Conservation (phyloP, 1,284 basidiomycete genomes). For the Cutaneotrichosporon arboriforme region DNA sequence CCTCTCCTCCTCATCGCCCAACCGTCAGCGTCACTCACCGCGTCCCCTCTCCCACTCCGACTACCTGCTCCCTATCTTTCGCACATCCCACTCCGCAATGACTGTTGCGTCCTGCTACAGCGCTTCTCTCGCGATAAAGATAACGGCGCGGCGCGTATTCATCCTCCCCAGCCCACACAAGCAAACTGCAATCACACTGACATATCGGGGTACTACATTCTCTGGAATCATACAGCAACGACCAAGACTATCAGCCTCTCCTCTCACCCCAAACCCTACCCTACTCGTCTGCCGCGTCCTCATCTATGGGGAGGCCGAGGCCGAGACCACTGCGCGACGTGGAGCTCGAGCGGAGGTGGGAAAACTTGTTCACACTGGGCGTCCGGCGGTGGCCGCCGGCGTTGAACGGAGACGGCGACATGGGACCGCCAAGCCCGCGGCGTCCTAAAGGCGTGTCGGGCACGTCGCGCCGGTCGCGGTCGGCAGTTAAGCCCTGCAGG, state of each 20-base stretch:
- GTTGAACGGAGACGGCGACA: conserved; percentile 33
- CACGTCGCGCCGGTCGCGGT: conserved; percentile 6
- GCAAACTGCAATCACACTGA: neutral
- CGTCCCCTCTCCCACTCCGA: no score
- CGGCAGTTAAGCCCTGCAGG: conserved; percentile 20
- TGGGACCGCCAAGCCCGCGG: conserved; percentile 24
- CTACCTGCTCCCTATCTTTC: no score
- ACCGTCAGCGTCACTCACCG: no score
- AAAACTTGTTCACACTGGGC: conserved; percentile 28
- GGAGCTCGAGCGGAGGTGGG: conserved; percentile 30
- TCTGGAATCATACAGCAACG: neutral
- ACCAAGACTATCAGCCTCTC: neutral
- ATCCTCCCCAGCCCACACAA: neutral
- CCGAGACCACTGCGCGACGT: conserved; percentile 29
- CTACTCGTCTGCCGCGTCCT: conserved; percentile 17
- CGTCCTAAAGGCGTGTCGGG: conserved; percentile 16
- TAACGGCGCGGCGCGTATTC: no score
- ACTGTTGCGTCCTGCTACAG: no score
- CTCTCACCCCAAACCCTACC: neutral
- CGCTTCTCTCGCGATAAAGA: no score
- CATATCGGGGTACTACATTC: no score
- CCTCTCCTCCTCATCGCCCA: no score
- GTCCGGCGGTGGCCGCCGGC: conserved; percentile 17
- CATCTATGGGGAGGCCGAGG: conserved; percentile 17
- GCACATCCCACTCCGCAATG: no score